Evolutionary conservation across 345 rosid genomes (phyloP).

Genomic region (Brassica rapa): DNA sequence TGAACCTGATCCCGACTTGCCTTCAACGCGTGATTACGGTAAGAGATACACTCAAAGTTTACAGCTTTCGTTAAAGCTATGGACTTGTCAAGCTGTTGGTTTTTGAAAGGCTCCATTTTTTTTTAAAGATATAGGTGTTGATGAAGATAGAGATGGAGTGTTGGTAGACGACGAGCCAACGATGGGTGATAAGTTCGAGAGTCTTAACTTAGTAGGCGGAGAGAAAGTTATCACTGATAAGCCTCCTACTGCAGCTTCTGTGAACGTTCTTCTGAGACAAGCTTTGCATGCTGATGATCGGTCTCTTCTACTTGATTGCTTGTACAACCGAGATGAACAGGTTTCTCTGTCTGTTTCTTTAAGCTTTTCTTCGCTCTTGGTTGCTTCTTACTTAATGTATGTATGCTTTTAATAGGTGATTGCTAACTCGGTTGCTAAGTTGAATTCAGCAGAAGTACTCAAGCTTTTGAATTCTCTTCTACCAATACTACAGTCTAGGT

Average conservation of each 20-base stretch:
- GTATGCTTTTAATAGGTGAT: slow-evolving; percentile 56
- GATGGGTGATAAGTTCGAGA: slow-evolving; percentile 85
- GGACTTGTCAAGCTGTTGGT: not conserved
- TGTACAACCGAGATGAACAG: slow-evolving; percentile 87
- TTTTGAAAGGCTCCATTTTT: not conserved
- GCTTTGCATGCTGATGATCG: slow-evolving; percentile 89
- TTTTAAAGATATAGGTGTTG: slow-evolving; percentile 45
- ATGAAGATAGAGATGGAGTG: slow-evolving; percentile 67
- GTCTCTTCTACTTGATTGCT: slow-evolving; percentile 82
- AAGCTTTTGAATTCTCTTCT: slow-evolving; percentile 73
- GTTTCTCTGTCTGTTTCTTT: slow-evolving; percentile 32
- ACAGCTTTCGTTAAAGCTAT: slow-evolving; percentile 9
- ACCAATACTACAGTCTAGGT: slow-evolving; percentile 84
- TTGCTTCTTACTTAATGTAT: not conserved
- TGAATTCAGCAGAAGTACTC: slow-evolving; percentile 76
- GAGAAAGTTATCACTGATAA: slow-evolving; percentile 42
- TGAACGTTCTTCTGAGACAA: slow-evolving; percentile 78
- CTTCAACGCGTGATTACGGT: slow-evolving; percentile 34
- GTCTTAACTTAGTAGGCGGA: slow-evolving; percentile 50
- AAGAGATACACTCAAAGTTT: not conserved
- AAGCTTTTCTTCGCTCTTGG: no score
- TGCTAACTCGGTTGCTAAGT: slow-evolving; percentile 69
- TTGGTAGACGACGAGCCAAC: slow-evolving; percentile 81
- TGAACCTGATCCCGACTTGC: slow-evolving; percentile 31
- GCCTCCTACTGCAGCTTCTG: slow-evolving; percentile 92